Evolutionary conservation across 345 rosid genomes (phyloP).

Genomic region (Jatropha curcas): DNA sequence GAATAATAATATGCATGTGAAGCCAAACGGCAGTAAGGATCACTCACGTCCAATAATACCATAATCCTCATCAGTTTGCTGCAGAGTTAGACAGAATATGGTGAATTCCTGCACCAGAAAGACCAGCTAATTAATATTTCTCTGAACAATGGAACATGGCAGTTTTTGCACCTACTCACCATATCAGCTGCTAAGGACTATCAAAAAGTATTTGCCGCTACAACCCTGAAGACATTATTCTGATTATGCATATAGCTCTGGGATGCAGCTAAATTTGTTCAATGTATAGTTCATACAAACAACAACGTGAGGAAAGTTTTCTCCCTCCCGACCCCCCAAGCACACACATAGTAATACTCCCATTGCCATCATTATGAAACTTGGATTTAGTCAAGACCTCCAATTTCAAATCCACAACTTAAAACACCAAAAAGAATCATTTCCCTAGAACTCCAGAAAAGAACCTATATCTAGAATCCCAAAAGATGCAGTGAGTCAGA

Average conservation of each 20-base stretch:
- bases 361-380: neutral
- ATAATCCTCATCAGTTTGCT: slow-evolving; percentile 20
- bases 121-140: neutral
- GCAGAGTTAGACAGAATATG: slow-evolving; percentile 30
- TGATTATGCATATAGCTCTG: neutral
- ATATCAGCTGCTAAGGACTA: neutral
- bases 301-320: neutral
- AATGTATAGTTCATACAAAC: neutral
- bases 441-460: neutral
- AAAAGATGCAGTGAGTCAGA: neutral
- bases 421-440: neutral
- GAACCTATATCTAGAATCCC: neutral
- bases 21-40: neutral
- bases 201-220: neutral
- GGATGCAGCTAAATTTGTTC: neutral
- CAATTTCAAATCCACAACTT: neutral
- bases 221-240: neutral
- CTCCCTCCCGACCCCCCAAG: neutral
- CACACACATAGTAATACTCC: neutral
- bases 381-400: neutral
- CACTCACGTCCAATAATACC: slow-evolving; percentile 42
- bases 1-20: neutral
- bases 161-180: slow-evolving; percentile 5
- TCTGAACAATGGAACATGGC: neutral
- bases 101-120: slow-evolving; percentile 31